A percentile compares a stretch with the other conserved stretches of the same genome.
These are phyloP conservation scores for Syzygium oleosum DNA, from an alignment of 345 rosid species.

Conservation along the genomic window DNA sequence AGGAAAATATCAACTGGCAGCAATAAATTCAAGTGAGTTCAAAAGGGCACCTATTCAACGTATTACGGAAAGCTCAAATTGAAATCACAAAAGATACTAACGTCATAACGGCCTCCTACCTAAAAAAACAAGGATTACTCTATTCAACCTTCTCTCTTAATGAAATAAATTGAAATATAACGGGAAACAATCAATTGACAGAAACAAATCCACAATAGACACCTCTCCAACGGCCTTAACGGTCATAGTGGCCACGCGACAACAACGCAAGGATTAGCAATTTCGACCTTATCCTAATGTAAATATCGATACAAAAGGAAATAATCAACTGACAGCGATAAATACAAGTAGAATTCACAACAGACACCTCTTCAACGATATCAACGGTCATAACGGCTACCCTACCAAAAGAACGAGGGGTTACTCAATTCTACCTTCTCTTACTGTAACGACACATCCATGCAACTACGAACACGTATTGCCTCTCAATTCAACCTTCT, in stretches of 20 bases:
- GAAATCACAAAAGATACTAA: neutral
- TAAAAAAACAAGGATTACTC: neutral
- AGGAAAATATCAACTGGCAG: neutral
- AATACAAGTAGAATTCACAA: neutral
- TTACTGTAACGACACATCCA: neutral
- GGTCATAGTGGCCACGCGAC: neutral
- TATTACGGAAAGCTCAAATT: neutral
- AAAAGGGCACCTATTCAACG: neutral
- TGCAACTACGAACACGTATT: neutral
- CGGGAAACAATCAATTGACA: neutral
- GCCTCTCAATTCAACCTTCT: neutral
- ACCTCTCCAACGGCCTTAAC: neutral
- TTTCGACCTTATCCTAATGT: neutral
- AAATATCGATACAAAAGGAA: neutral
- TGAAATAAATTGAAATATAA: neutral
- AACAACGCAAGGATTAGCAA: neutral
- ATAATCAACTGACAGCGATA: neutral
- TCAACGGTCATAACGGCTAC: neutral
- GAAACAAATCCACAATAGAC: neutral
- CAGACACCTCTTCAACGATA: neutral
- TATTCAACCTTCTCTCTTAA: neutral
- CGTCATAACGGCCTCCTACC: neutral
- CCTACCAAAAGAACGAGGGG: neutral
- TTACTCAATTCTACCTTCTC: neutral
- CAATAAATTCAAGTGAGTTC: neutral